A percentile compares a stretch with the other conserved stretches of the same genome.
These are phyloP conservation scores for Hericium rajendrae DNA, from an alignment of 768 basidiomycete genomes.

Conservation along the genomic window DNA sequence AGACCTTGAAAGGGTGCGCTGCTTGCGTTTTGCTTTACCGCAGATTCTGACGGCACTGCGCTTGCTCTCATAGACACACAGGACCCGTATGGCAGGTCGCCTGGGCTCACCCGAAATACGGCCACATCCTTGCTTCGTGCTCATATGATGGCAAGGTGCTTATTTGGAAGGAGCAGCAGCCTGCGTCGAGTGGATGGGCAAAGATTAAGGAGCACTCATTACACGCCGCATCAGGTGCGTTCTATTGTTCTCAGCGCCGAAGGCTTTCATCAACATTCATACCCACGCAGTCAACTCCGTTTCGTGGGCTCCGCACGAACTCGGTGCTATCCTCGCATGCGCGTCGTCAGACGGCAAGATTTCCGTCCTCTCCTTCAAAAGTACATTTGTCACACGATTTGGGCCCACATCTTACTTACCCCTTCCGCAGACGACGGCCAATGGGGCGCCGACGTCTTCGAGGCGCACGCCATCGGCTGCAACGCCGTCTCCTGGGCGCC, in stretches of 20 bases:
- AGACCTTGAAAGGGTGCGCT: conserved; percentile 71
- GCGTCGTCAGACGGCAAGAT: conserved; percentile 96
- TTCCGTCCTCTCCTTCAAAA: conserved; percentile 94
- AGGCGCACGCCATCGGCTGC: conserved; percentile 92
- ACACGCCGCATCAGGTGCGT: conserved; percentile 86
- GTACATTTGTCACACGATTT: conserved; percentile 33
- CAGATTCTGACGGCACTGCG: background rate
- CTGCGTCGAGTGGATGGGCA: conserved; percentile 56
- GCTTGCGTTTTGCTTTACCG: background rate
- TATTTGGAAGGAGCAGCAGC: conserved; percentile 90
- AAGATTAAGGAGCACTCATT: conserved; percentile 93
- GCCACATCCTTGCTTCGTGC: conserved; percentile 93
- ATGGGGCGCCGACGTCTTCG: conserved; percentile 91
- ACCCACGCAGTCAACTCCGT: conserved; percentile 77
- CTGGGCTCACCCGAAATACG: conserved; percentile 98
- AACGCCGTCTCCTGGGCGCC: conserved; percentile 99
- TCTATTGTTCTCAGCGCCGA: background rate
- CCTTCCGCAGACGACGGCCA: conserved; percentile 76
- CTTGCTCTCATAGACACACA: conserved; percentile 54
- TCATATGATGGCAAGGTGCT: conserved; percentile 97
- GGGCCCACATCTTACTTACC: background rate
- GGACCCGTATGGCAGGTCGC: conserved; percentile 98
- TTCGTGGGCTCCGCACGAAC: conserved; percentile 98
- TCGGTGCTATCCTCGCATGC: conserved; percentile 93
- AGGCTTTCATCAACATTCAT: background rate